These are phyloP conservation scores for Neofusicoccum sp. DNA, from an alignment of 2,329 filamentous ascomycete species.

Conservation along the genomic window DNA sequence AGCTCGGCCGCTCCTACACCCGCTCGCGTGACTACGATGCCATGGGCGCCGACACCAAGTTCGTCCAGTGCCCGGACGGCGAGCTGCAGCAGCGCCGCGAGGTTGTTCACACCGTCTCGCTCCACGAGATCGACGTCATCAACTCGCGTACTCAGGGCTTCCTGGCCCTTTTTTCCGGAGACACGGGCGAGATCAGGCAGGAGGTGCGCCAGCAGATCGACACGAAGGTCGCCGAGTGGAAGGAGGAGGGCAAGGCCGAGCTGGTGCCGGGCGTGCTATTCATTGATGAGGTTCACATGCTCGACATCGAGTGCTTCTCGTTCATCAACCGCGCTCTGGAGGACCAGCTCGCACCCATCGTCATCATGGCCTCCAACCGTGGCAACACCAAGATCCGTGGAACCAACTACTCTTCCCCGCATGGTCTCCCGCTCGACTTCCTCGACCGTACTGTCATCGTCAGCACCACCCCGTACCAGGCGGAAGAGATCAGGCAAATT, in stretches of 20 bases:
- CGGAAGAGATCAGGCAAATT: constrained; percentile 89
- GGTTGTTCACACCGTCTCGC: constrained; percentile 91
- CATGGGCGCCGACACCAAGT: constrained; percentile 98
- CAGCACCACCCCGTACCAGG: constrained; percentile 79
- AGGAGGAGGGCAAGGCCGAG: constrained; percentile 97
- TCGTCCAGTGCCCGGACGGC: constrained; percentile 94
- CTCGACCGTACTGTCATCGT: constrained; percentile 95
- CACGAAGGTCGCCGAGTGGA: constrained; percentile 98
- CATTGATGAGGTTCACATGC: constrained; percentile 99
- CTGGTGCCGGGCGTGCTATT: constrained; percentile 97
- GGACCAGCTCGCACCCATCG: constrained; percentile 89
- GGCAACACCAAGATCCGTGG: constrained; percentile 89
- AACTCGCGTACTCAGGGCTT: constrained; percentile 99
- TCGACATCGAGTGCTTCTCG: constrained; percentile 98
- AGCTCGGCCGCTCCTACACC: constrained; percentile 91
- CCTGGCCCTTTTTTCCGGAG: constrained; percentile 92
- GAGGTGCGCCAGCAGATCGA: constrained; percentile 99
- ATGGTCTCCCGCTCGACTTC: constrained; percentile 93
- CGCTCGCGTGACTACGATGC: constrained; percentile 97
- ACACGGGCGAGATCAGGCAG: constrained; percentile 95
- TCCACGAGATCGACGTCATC: constrained; percentile 99
- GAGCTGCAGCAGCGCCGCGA: constrained; percentile 97
- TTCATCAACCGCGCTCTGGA: constrained; percentile 97
- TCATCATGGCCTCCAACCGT: constrained; percentile 99
- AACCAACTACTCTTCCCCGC: constrained; percentile 88